These are phyloP conservation scores for Begonia loranthoides DNA, from an alignment of 306 rosid genomes.

Conservation along the genomic window DNA sequence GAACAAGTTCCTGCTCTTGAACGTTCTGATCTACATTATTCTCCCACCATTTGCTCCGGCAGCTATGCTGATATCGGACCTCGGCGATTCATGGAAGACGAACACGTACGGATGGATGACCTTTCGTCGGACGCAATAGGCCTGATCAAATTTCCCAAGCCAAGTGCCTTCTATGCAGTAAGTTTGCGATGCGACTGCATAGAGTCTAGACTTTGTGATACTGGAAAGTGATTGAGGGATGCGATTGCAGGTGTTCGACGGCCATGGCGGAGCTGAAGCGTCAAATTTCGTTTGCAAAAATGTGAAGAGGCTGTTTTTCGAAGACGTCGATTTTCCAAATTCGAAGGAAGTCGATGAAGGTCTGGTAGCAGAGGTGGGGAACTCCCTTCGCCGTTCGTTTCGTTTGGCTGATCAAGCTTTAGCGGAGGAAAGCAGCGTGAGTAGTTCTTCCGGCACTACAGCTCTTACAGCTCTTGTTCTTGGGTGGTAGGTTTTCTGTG, in stretches of 20 bases:
- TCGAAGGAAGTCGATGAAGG: slow-evolving; percentile 38
- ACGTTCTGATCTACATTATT: slow-evolving; percentile 24
- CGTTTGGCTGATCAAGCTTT: slow-evolving; percentile 71
- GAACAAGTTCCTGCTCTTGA: slow-evolving; percentile 22
- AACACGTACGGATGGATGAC: slow-evolving; percentile 85
- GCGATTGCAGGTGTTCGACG: slow-evolving; percentile 72
- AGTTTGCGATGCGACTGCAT: slow-evolving; percentile 5
- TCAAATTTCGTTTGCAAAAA: slow-evolving; percentile 72
- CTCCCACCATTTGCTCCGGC: slow-evolving; percentile 79
- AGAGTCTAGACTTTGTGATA: neutral
- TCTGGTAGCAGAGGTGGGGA: slow-evolving; percentile 51
- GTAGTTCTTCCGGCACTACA: slow-evolving; percentile 80
- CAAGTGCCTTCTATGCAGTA: slow-evolving; percentile 99
- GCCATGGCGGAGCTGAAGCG: slow-evolving; percentile 99
- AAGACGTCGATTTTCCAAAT: slow-evolving; percentile 60
- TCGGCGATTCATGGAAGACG: slow-evolving; percentile 94
- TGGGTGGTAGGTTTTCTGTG: slow-evolving; percentile 45
- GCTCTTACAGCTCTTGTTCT: slow-evolving; percentile 75
- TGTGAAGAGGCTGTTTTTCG: slow-evolving; percentile 59
- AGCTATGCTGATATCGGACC: slow-evolving; percentile 90
- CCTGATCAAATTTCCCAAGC: slow-evolving; percentile 46
- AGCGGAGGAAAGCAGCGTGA: slow-evolving; percentile 69
- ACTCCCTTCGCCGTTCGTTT: slow-evolving; percentile 53
- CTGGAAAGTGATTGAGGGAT: slow-evolving; percentile 7
- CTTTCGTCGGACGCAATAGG: slow-evolving; percentile 57